Conservation (phyloP, 768 basidiomycete species). For the Hygrophoropsis aurantiaca region DNA sequence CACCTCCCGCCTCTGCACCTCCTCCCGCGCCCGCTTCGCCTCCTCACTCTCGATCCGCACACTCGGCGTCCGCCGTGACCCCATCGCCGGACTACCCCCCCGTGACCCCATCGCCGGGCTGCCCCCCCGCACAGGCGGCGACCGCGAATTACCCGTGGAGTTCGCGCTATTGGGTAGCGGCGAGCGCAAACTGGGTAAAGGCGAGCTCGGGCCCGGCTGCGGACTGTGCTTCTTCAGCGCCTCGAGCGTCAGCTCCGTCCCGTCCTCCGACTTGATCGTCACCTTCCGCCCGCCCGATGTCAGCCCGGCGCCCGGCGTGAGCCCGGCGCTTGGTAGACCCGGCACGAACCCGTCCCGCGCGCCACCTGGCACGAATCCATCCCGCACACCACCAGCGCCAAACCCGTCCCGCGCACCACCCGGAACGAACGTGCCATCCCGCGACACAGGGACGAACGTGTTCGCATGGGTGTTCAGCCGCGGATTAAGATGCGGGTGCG, state of each 20-base stretch:
- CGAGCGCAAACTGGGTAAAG: slow-evolving; percentile 29
- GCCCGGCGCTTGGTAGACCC: too few species aligned
- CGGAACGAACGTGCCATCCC: too few species aligned
- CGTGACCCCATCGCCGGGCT: slow-evolving; percentile 14
- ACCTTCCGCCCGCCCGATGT: too few species aligned
- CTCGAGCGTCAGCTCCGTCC: slow-evolving; percentile 62
- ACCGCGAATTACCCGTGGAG: slow-evolving; percentile 31
- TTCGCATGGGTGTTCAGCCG: slow-evolving; percentile 62
- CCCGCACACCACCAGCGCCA: too few species aligned
- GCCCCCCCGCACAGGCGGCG: too few species aligned
- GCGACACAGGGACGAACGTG: slow-evolving; percentile 62
- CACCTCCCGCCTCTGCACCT: slow-evolving; percentile 41
- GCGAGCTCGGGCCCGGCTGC: slow-evolving; percentile 37
- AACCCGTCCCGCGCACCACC: too few species aligned
- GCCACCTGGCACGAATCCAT: too few species aligned
- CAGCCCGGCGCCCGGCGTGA: too few species aligned
- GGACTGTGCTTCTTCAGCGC: slow-evolving; percentile 50
- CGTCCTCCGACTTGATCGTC: slow-evolving; percentile 63
- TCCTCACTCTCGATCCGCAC: slow-evolving; percentile 69
- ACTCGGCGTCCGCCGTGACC: slow-evolving; percentile 26
- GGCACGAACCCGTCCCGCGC: too few species aligned
- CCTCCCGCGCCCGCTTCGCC: slow-evolving; percentile 49
- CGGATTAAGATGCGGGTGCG: slow-evolving; percentile 22
- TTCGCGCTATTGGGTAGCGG: slow-evolving; percentile 17
- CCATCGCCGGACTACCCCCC: slow-evolving; percentile 24